Evolutionary conservation across 164 flowering plant species (phyloP), one percentile per base, ranked within the genome.

Genomic region (Berberis thunbergii): DNA sequence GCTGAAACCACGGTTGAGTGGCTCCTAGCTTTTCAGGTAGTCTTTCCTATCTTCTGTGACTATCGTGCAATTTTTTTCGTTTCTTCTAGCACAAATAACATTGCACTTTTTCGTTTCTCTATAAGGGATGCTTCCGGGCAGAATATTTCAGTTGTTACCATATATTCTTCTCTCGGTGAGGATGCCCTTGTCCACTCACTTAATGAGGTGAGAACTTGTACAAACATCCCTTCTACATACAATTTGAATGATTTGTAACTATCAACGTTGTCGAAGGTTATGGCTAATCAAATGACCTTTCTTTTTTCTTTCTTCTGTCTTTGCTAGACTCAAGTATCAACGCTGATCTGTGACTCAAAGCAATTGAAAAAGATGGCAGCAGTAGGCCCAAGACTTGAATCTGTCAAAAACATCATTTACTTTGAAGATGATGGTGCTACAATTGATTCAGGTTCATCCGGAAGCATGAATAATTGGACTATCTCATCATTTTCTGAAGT

Each of bases 51-150:
- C 6, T 2, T 13, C 26, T 6, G 3, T 50, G 7, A 5, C 57
- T 43, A 41, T 38, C 8, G 41, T 54, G 56, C 60, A 7, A 55
- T 38, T 9, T 48, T n/a, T 63, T 49, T 65, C 62, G 3, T 2
- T 59, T 50, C 3, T 46, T 2, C 7, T 39, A 44, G 8, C 45
- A 42, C 10, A 41, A 46, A 0, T 61, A 13, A 45, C 50, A 4
- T 26, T 54, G 56, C 41, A 55, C 6, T 4, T 12, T 42, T n/a
- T 64, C 67, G 10, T 45, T 53, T 64, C 48, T 54, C 11, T 11
- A 40, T 75, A 57, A 94, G 97, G 97, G 96, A 41, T 88, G 96
- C 81, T 86, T 91, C 69, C 81, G 97, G n/a, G 64, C 92, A 87
- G 74, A 82, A 77, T 69, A 70, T 91, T 42, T 83, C 97, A 41